These are phyloP conservation scores for Starmerella potacharoeniae DNA, from an alignment of 805 yeast species.

Conservation along the genomic window DNA sequence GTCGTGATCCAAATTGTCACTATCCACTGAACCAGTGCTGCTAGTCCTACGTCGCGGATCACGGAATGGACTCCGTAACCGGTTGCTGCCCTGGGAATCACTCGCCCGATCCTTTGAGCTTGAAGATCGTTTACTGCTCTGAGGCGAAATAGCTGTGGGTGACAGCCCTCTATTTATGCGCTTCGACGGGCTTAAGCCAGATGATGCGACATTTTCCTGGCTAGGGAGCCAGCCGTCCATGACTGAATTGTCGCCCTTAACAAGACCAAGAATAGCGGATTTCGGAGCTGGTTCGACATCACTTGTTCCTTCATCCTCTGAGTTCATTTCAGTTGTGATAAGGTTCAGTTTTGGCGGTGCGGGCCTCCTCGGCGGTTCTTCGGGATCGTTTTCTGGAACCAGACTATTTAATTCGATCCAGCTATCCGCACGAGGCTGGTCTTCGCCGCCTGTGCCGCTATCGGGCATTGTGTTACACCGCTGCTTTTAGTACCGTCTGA, in stretches of 20 bases:
- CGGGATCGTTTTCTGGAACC: background rate
- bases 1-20: background rate
- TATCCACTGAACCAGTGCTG: background rate
- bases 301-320: background rate
- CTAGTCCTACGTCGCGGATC: background rate
- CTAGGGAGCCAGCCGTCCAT: slow-evolving; percentile 15
- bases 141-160: background rate
- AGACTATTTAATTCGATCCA: slow-evolving; percentile 12
- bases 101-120: background rate
- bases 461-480: background rate
- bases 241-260: background rate
- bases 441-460: background rate
- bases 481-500: background rate
- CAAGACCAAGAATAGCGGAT: slow-evolving; percentile 18
- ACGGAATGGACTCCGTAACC: background rate
- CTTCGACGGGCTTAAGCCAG: slow-evolving; percentile 1
- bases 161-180: background rate
- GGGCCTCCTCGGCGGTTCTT: background rate
- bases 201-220: background rate
- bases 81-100: background rate
- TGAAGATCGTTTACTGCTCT: background rate
- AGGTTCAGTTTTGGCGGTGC: slow-evolving; percentile 12
- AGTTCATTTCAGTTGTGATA: slow-evolving; percentile 14
- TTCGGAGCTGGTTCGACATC: slow-evolving; percentile 7
- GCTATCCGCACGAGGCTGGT: background rate